Base-by-base conservation (phyloP, 352 stramenopile genomes). In the Phytophthora hybrid region DNA sequence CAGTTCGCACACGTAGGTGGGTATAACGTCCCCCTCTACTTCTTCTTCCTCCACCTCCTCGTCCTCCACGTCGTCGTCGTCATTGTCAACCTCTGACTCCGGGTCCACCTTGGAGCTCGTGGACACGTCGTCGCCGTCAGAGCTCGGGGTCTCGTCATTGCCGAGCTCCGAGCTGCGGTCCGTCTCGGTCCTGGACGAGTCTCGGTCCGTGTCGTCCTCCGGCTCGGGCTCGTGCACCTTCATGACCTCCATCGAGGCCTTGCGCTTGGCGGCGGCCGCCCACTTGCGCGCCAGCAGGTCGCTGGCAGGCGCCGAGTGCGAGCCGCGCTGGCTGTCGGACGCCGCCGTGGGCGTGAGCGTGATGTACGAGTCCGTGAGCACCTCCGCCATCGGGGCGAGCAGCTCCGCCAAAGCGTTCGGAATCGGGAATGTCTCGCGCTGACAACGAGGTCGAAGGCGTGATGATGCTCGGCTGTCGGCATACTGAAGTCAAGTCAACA, bases 1-100 rank as follows among this genome's bases (percentile, higher is more conserved):
- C 10, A 92, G 74, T 60, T 89, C 84, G 58, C 88, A 94, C 29
- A 94, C 77, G 52, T 93, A 94, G 16, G 88, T 93, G 9, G 85
- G 79, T 55, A 91, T 82, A 5, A 66, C 31, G 57, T 73, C 66
- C n/a, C 18, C 13, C 37, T 46, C 23, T 26, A 26, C 13, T 6
- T 5, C 37, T 46, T 81, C 63, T 37, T 75, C 68, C 13, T 73
- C 70, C 18, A 77, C 66, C 3, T 75, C 74, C 1, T 78, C 63
- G 1, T 80, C 71, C n/a, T 76, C 78, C 7, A 75, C 49, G n/a
- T 82, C 68, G 31, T 81, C 66, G 18, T 80, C 61, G 23, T 79
- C 64, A 9, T 78, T 54, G 21, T 70, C 63, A 0, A 61, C 58
- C 23, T 77, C 77, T 19, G 55, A 67, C 23, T 87, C 71, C 8